Evolutionary conservation across 164 flowering plant genomes (phyloP).

Genomic region (Stephania cephalantha): DNA sequence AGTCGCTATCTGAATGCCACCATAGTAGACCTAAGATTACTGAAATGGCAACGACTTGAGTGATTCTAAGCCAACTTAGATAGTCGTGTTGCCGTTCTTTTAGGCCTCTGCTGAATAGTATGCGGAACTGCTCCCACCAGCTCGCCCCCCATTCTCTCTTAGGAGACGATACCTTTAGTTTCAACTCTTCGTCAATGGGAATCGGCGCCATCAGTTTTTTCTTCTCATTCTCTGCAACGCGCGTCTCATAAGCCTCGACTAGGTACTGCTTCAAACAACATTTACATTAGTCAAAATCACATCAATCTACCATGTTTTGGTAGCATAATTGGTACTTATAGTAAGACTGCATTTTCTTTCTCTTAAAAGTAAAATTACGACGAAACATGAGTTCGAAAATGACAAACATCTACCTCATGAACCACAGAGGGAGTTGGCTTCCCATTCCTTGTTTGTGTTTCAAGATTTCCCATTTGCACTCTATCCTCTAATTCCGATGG

Average conservation of each 20-base stretch:
- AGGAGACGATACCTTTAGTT: slow-evolving; percentile 37
- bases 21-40: slow-evolving; percentile 71
- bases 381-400: neutral
- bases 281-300: neutral
- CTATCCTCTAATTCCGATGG: slow-evolving; percentile 85
- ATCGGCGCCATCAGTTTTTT: slow-evolving; percentile 52
- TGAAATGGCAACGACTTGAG: slow-evolving; percentile 72
- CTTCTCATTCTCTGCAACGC: slow-evolving; percentile 71
- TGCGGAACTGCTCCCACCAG: slow-evolving; percentile 73
- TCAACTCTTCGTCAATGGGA: slow-evolving; percentile 65
- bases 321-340: neutral
- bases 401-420: slow-evolving; percentile 54
- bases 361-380: no score
- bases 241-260: slow-evolving; percentile 87
- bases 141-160: slow-evolving; percentile 92
- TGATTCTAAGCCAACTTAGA: slow-evolving; percentile 68
- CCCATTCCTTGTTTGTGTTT: slow-evolving; percentile 46
- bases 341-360: neutral
- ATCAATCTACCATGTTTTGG: neutral
- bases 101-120: slow-evolving; percentile 66
- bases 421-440: slow-evolving; percentile 70
- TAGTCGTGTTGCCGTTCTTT: slow-evolving; percentile 79
- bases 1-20: slow-evolving; percentile 78
- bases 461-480: slow-evolving; percentile 56
- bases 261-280: slow-evolving; percentile 54